Percentiles rank a stretch among this genome's conserved stretches.
Conservation (phyloP, 2,329 filamentous ascomycete species). For the Alternaria solani region DNA sequence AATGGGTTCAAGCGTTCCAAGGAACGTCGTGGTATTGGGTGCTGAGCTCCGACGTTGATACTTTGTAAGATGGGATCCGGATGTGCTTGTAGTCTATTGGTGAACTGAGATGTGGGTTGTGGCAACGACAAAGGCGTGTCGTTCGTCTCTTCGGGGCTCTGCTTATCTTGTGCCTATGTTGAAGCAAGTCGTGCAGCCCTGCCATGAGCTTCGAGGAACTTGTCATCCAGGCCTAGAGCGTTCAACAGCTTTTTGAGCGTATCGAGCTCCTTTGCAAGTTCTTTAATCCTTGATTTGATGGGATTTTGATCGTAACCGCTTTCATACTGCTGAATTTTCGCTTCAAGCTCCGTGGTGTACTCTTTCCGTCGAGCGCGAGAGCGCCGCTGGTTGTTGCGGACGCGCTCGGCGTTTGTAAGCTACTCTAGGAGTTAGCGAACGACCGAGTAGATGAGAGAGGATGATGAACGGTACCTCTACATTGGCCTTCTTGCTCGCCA, state of each 20-base stretch:
- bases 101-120: constrained; percentile 1
- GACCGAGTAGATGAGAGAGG: background rate
- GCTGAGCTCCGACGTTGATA: too few relatives aligned
- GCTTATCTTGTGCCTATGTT: background rate
- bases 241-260: constrained; percentile 20
- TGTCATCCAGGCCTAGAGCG: constrained; percentile 19
- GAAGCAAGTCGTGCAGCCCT: constrained; percentile 16
- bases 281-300: constrained; percentile 7
- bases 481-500: background rate
- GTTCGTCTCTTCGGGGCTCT: too few relatives aligned
- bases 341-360: constrained; percentile 24
- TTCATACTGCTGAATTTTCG: constrained; percentile 23
- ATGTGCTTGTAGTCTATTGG: too few relatives aligned
- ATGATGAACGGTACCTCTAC: background rate
- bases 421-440: constrained; percentile 4
- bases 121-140: too few relatives aligned
- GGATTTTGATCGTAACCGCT: background rate
- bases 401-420: constrained; percentile 20
- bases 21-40: too few relatives aligned
- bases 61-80: too few relatives aligned
- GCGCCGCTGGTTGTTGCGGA: constrained; percentile 31
- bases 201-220: constrained; percentile 21
- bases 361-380: constrained; percentile 24
- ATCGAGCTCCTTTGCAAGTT: constrained; percentile 18
- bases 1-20: too few relatives aligned